phyloP scores from a whole-genome alignment of 441 rosid genomes.

The Jatropha multifida region DNA sequence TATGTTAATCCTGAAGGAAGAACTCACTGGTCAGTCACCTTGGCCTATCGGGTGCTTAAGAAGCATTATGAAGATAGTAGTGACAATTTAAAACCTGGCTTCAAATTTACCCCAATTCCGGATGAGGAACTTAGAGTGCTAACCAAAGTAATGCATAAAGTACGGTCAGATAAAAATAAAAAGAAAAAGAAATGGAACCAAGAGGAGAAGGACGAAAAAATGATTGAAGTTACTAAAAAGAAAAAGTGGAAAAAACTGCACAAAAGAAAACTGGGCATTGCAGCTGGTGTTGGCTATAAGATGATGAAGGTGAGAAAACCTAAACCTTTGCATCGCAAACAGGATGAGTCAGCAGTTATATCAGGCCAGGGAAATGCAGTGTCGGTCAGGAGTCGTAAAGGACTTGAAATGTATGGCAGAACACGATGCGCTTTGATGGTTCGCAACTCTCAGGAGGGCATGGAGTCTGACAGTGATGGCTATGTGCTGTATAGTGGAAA shows the following conservation, averaged over 20 bases:
- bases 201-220: conserved; percentile 28
- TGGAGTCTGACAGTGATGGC: conserved; percentile 45
- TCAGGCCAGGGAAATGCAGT: conserved; percentile 24
- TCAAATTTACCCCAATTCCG: conserved; percentile 61
- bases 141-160: conserved; percentile 42
- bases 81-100: conserved; percentile 37
- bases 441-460: conserved; percentile 58
- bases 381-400: conserved; percentile 44
- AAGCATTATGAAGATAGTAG: conserved; percentile 43
- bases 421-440: conserved; percentile 61
- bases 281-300: conserved; percentile 22
- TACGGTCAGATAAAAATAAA: conserved; percentile 49
- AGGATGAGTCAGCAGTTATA: conserved; percentile 26
- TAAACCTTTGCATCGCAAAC: conserved; percentile 22
- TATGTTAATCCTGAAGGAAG: conserved; percentile 91
- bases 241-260: conserved; percentile 32
- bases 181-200: conserved; percentile 42
- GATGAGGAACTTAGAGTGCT: conserved; percentile 70
- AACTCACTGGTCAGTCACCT: conserved; percentile 96
- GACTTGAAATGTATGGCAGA: conserved; percentile 49
- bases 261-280: conserved; percentile 24
- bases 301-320: conserved; percentile 33
- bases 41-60: conserved; percentile 76
- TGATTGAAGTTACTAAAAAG: conserved; percentile 29
- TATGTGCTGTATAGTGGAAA: conserved; percentile 74